phyloP scores from a whole-genome alignment of 2,329 filamentous ascomycete species.

The Immersiporthe knoxdaviesiana region DNA sequence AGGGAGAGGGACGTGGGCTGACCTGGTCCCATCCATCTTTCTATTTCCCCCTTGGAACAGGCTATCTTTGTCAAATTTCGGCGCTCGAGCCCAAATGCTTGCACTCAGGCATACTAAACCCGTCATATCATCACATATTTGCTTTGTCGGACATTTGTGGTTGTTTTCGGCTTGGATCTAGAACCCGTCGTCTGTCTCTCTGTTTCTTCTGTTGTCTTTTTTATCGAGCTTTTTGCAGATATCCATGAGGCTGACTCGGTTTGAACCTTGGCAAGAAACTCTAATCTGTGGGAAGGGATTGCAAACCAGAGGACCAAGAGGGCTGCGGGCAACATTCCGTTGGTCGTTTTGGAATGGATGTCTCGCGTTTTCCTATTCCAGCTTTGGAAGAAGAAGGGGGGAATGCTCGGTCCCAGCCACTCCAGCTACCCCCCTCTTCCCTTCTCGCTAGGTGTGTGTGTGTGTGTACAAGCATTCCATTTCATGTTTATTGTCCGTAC shows the following conservation, averaged over 20 bases:
- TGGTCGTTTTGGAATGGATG: not conserved
- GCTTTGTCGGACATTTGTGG: not conserved
- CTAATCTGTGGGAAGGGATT: not conserved
- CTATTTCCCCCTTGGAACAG: not conserved
- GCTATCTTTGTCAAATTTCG: not conserved
- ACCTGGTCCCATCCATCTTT: not conserved
- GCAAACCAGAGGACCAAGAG: not conserved
- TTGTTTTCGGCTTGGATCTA: not conserved
- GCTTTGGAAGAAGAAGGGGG: not conserved
- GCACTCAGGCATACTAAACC: not conserved
- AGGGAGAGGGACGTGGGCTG: not conserved
- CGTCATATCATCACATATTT: not conserved
- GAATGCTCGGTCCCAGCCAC: no score
- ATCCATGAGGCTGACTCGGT: slow-evolving; percentile 4
- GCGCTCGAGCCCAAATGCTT: not conserved
- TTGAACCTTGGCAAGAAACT: not conserved
- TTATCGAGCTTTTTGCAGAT: not conserved
- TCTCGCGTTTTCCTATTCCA: not conserved
- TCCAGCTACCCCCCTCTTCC: not conserved
- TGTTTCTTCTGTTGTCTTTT: not conserved
- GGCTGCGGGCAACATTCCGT: not conserved
- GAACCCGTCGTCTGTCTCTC: not conserved
- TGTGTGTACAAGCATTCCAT: not conserved
- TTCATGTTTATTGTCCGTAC: no score
- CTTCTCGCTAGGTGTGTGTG: not conserved